phyloP scores from a whole-genome alignment of 1,139 yeast species.

The Pneumocystis murina region DNA sequence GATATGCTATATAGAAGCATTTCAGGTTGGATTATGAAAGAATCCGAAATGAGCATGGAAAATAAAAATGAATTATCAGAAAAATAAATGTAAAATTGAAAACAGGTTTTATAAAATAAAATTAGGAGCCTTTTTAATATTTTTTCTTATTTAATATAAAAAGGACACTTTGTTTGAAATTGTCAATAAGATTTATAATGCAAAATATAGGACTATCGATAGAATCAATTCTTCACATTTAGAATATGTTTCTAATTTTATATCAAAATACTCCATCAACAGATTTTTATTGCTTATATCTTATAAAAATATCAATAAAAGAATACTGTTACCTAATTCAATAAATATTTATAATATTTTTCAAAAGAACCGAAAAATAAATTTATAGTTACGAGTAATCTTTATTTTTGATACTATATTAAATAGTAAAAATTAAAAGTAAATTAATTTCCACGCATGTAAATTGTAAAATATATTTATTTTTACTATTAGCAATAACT shows the following conservation, averaged over 20 bases:
- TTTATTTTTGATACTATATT: neutral
- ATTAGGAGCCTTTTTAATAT: too few relatives aligned
- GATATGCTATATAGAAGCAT: neutral
- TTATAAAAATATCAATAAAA: neutral
- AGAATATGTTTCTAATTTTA: too few relatives aligned
- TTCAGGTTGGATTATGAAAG: neutral
- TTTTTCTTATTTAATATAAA: too few relatives aligned
- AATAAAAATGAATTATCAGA: neutral
- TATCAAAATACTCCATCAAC: too few relatives aligned
- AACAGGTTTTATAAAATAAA: too few relatives aligned
- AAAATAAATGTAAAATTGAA: too few relatives aligned
- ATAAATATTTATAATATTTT: neutral
- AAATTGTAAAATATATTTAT: neutral
- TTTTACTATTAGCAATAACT: slow-evolving; percentile 24
- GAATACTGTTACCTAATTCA: neutral
- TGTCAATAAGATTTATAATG: neutral
- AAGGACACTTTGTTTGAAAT: too few relatives aligned
- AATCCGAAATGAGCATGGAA: neutral
- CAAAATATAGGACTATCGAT: neutral
- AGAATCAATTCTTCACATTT: too few relatives aligned
- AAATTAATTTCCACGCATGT: neutral
- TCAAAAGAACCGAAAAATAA: neutral
- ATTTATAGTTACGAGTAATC: neutral
- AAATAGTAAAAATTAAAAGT: neutral
- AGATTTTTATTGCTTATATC: too few relatives aligned